Base-by-base conservation (phyloP, 257 asterid genomes). In the Ballota nigra region DNA sequence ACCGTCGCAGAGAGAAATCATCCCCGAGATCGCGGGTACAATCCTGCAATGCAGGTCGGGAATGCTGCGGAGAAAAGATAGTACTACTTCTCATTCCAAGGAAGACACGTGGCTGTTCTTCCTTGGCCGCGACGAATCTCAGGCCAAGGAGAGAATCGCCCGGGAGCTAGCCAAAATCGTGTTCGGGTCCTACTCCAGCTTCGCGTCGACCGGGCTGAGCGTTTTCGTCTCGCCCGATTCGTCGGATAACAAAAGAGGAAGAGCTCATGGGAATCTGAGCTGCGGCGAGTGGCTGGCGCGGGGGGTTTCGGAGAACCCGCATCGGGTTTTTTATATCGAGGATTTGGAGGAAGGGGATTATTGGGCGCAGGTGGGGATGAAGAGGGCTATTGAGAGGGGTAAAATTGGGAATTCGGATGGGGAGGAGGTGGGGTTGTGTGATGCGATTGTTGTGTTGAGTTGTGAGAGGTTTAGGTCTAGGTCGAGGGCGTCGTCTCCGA, bases 61-160 rank as follows among this genome's bases (percentile, higher is more conserved):
- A 19, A 86, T 88, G 90, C 52, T 79, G 13, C 75, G 75, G 22
- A 73, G 89, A 70, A 86, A 70, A 78, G 84, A 69, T 88, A 85
- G 34, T 29, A 29, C 87, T 90, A 82, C 24, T 93, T 15, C 5
- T 1, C 74, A 64, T 12, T 41, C 43, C 15, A 90, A 86, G 77
- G 90, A 88, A 60, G 97, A 88, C 47, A 83, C 92, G 10, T 90
- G 97, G 97, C 4, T 90, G 12, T 62, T 82, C 34, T 88, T 90
- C 77, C 83, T 78, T 52, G 96, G 97, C 10, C 64, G 43, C 1
- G 93, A 90, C 66, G 68, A 86, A 0, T 79, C 73, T 0, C 81
- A 68, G 18, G 89, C 86, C 5, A 88, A 90, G 66, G 87, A 81
- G 23, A 83, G 59, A 18, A 77, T 88, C 6, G 86, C 90, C 0